These are phyloP conservation scores for Sphaceloma murrayae DNA, from an alignment of 2,329 filamentous ascomycete species.

Conservation along the genomic window DNA sequence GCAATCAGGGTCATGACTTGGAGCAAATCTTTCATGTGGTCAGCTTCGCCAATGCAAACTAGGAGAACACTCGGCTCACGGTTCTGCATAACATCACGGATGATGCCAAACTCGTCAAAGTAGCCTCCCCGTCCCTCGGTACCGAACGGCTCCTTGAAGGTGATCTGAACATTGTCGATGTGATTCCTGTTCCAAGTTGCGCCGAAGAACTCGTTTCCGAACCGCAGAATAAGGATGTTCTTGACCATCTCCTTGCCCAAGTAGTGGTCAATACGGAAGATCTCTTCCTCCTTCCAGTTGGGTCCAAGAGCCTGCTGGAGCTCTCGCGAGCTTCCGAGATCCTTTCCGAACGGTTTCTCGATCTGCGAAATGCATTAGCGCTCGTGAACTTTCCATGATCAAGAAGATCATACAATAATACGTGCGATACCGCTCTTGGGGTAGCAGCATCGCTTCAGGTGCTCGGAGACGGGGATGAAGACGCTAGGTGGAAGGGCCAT, in stretches of 20 bases:
- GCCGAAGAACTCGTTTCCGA: slow-evolving; percentile 97
- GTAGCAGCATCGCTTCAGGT: slow-evolving; percentile 96
- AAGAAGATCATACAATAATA: slow-evolving; percentile 88
- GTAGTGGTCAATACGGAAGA: slow-evolving; percentile 99
- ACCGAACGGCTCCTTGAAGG: slow-evolving; percentile 98
- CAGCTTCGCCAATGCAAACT: slow-evolving; percentile 20
- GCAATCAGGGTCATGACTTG: slow-evolving; percentile 92
- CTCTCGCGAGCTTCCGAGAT: slow-evolving; percentile 85
- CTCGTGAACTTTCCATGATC: no score
- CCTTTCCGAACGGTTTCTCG: slow-evolving; percentile 98
- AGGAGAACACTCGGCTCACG: slow-evolving; percentile 43
- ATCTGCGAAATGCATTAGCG: slow-evolving; percentile 63
- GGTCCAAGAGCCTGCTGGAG: slow-evolving; percentile 90
- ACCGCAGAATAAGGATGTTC: slow-evolving; percentile 95
- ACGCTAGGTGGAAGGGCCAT: slow-evolving; percentile 97
- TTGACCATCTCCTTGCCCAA: slow-evolving; percentile 99
- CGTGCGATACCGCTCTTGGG: slow-evolving; percentile 81
- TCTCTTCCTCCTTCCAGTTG: slow-evolving; percentile 97
- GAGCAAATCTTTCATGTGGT: slow-evolving; percentile 55
- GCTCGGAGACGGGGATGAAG: slow-evolving; percentile 95
- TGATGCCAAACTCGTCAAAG: slow-evolving; percentile 98
- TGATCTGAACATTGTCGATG: slow-evolving; percentile 97
- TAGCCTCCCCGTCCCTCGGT: slow-evolving; percentile 96
- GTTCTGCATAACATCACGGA: slow-evolving; percentile 99
- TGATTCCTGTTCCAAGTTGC: slow-evolving; percentile 99